phyloP scores from a whole-genome alignment of 2,329 filamentous ascomycete genomes.

The Xylariaceae sp. region DNA sequence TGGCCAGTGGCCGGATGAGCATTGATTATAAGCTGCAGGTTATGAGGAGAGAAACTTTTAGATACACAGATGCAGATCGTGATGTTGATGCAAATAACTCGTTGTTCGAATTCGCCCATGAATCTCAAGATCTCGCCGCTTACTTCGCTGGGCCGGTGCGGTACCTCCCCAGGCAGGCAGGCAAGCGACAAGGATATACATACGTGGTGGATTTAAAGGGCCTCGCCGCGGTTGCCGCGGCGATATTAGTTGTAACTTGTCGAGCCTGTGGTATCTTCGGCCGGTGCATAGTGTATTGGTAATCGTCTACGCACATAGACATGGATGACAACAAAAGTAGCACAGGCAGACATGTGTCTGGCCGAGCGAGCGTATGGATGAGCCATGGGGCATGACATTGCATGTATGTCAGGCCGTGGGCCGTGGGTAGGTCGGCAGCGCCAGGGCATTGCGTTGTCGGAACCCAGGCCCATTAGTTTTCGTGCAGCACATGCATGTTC shows the following conservation, averaged over 20 bases:
- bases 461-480: not conserved
- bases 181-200: not conserved
- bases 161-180: not conserved
- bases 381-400: too few relatives aligned
- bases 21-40: not conserved
- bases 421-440: not conserved
- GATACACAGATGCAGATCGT: not conserved
- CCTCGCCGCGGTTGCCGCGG: conserved; percentile 1
- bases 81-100: not conserved
- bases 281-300: not conserved
- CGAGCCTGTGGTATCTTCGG: not conserved
- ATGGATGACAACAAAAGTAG: not conserved
- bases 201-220: not conserved
- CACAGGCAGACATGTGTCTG: not conserved
- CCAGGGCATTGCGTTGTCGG: not conserved
- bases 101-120: too few relatives aligned
- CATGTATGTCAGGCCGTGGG: not conserved
- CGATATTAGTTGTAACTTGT: not conserved
- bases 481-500: not conserved
- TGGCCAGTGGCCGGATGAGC: not conserved
- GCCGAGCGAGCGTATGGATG: too few relatives aligned
- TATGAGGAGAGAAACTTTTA: not conserved
- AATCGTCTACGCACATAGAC: not conserved
- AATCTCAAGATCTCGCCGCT: not conserved
- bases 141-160: not conserved